These are phyloP conservation scores for Penicillium sclerotigenum DNA, from an alignment of 2,329 filamentous ascomycete species.

Conservation along the genomic window DNA sequence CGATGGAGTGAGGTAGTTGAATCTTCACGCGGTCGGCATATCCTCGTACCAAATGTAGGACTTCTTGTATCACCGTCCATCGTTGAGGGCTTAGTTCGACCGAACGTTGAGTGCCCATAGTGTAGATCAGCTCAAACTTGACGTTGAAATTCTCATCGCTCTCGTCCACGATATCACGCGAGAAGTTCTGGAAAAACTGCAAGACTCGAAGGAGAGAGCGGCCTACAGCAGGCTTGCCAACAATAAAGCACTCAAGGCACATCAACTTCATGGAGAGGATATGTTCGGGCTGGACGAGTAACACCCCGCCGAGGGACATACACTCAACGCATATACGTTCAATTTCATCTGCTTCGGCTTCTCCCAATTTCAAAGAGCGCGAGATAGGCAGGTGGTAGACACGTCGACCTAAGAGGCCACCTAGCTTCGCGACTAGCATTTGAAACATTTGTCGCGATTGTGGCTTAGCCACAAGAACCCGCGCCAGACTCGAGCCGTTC, in stretches of 20 bases:
- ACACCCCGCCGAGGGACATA: slow-evolving; percentile 50
- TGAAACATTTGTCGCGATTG: slow-evolving; percentile 57
- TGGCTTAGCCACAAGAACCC: slow-evolving; percentile 60
- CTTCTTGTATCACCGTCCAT: slow-evolving; percentile 55
- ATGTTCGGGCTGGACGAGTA: slow-evolving; percentile 63
- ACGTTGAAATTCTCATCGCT: slow-evolving; percentile 62
- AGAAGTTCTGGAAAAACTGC: slow-evolving; percentile 11
- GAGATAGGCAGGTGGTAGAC: slow-evolving; percentile 50
- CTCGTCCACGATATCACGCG: slow-evolving; percentile 62
- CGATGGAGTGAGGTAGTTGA: no score
- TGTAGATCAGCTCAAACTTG: slow-evolving; percentile 63
- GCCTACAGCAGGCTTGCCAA: slow-evolving; percentile 9
- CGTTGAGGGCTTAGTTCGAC: slow-evolving; percentile 55
- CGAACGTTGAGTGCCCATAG: slow-evolving; percentile 52
- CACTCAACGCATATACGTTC: slow-evolving; percentile 46
- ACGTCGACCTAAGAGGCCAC: slow-evolving; percentile 44
- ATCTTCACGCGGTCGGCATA: no score
- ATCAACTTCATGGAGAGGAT: slow-evolving; percentile 63
- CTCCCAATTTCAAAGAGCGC: slow-evolving; percentile 43
- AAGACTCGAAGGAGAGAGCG: slow-evolving; percentile 6
- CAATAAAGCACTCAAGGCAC: slow-evolving; percentile 49
- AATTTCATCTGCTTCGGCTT: slow-evolving; percentile 37
- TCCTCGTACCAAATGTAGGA: slow-evolving; percentile 43
- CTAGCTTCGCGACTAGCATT: slow-evolving; percentile 45
- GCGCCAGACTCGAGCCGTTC: slow-evolving; percentile 49